Evolutionary conservation across 768 basidiomycete species (phyloP).

Genomic region (Tulasnella sp.): DNA sequence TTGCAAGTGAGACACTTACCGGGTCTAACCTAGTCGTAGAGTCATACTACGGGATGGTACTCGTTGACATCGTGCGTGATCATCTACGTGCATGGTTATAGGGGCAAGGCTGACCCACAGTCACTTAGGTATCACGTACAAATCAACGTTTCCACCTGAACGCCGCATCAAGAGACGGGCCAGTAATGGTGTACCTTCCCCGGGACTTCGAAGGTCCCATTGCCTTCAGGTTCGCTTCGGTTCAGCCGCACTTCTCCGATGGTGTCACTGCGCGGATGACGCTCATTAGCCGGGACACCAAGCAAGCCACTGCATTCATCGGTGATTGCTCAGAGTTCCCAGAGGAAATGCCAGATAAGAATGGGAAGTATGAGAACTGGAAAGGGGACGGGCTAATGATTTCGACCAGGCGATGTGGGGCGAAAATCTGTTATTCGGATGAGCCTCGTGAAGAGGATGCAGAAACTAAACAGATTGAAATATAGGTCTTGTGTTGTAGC

Average conservation of each 20-base stretch:
- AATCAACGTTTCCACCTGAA: conserved; percentile 13
- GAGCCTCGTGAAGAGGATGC: not conserved
- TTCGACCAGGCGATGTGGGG: not conserved
- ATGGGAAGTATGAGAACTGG: not conserved
- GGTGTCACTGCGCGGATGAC: too few relatives aligned
- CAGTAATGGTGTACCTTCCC: conserved; percentile 10
- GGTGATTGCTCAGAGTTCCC: conserved; percentile 2
- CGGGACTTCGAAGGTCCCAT: conserved; percentile 15
- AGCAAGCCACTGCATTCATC: conserved; percentile 2
- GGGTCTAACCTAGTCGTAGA: not conserved
- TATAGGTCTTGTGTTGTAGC: too few relatives aligned
- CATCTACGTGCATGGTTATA: too few relatives aligned
- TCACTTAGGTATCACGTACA: not conserved
- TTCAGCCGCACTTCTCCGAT: too few relatives aligned
- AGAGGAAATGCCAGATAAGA: not conserved
- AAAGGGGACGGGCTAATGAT: conserved; percentile 9
- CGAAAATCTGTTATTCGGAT: conserved; percentile 2
- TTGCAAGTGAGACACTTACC: not conserved
- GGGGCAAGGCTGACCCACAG: too few relatives aligned
- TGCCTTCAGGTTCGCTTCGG: too few relatives aligned
- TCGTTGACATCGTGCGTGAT: not conserved
- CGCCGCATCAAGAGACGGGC: conserved; percentile 5
- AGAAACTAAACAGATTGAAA: too few relatives aligned
- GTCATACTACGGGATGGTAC: not conserved
- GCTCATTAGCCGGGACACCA: not conserved